These are phyloP conservation scores for Fusarium annulatum DNA, from an alignment of 2,329 filamentous ascomycete species.

Conservation along the genomic window DNA sequence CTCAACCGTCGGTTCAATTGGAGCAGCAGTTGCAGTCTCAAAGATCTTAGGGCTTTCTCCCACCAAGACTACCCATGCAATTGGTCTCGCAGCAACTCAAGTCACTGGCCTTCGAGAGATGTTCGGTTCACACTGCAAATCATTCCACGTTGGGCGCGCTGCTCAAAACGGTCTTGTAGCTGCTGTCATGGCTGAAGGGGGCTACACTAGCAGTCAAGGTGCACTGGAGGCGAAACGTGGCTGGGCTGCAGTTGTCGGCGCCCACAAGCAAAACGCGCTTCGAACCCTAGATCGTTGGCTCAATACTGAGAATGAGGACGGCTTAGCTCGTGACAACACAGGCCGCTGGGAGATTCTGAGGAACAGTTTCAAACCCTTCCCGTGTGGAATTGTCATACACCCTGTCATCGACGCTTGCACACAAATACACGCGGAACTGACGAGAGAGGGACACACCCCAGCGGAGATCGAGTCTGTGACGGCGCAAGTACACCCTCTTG, in stretches of 20 bases:
- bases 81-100: neutral
- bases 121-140: constrained; percentile 5
- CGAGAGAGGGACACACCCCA: neutral
- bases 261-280: neutral
- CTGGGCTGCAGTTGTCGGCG: neutral
- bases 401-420: neutral
- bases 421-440: neutral
- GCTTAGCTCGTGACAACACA: neutral
- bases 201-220: neutral
- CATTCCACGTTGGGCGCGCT: neutral
- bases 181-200: constrained; percentile 2
- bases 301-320: neutral
- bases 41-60: neutral
- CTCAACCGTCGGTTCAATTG: neutral
- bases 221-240: neutral
- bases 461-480: neutral
- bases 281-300: neutral
- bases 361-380: constrained; percentile 10
- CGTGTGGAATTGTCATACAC: neutral
- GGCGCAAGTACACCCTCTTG: neutral
- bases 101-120: constrained; percentile 3
- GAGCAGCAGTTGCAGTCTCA: neutral
- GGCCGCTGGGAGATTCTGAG: neutral
- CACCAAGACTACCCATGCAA: neutral
- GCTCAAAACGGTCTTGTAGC: neutral